phyloP scores from a whole-genome alignment of 352 stramenopile species.

The Pseudoperonospora humuli region DNA sequence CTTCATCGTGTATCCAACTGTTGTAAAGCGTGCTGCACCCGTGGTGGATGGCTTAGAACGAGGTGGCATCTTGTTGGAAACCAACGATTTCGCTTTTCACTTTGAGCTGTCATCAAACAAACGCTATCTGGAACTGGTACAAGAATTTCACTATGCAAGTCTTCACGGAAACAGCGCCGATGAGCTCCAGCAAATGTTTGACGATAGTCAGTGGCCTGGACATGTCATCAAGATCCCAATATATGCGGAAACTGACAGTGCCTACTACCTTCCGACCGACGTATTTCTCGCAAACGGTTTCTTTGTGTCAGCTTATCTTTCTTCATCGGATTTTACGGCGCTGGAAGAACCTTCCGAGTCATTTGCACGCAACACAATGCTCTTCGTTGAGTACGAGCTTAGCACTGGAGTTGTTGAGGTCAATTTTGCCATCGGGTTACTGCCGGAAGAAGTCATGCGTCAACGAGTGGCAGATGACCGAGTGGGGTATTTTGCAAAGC shows the following conservation, averaged over 20 bases:
- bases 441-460: too few species aligned
- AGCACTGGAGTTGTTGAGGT: constrained; percentile 37
- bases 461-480: too few species aligned
- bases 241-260: constrained; percentile 49
- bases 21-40: constrained; percentile 47
- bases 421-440: too few species aligned
- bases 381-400: too few species aligned
- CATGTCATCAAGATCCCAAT: constrained; percentile 48
- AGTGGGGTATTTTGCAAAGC: constrained; percentile 75
- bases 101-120: constrained; percentile 37
- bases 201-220: constrained; percentile 58
- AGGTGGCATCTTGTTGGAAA: constrained; percentile 50
- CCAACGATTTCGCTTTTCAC: constrained; percentile 57
- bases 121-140: constrained; percentile 37
- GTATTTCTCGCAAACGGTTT: constrained; percentile 65
- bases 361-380: too few species aligned
- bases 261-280: constrained; percentile 42
- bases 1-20: constrained; percentile 66
- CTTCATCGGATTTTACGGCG: constrained; percentile 15
- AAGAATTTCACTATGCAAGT: constrained; percentile 47
- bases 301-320: constrained; percentile 50
- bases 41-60: constrained; percentile 32
- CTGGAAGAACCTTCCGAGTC: too few species aligned
- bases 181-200: constrained; percentile 46
- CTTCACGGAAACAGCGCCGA: constrained; percentile 28